Evolutionary conservation across 2,329 filamentous ascomycete genomes (phyloP), one percentile per base, ranked within the genome.

Genomic region (Aspergillus sp.): DNA sequence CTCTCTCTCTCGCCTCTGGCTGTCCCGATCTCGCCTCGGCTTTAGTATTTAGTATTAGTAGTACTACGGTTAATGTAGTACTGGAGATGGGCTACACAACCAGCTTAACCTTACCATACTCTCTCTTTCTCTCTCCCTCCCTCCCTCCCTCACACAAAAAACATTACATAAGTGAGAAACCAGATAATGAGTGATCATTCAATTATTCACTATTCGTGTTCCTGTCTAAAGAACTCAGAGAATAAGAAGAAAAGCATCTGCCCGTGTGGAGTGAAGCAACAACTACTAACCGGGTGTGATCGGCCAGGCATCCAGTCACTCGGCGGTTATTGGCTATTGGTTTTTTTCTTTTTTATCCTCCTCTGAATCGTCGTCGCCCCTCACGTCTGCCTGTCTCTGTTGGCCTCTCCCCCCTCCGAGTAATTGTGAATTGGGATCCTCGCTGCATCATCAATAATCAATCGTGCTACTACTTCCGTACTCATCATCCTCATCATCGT

Each of bases 171-270:
- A 28, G 25, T 28, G 25, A 28, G 25, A 28, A 28, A 8, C 25
- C 7, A 28, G 6, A 28, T 28, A 8, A 28, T 28, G 7, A 28
- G 12, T 15, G 32, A 36, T 36, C 32, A 36, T 36, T 36, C 32
- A 36, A 36, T 36, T 36, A 36, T 36, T 36, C 32, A 36, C 12
- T 36, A 36, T 36, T 36, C 32, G 12, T 36, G 5, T 36, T 36
- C 32, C 5, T 36, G 32, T 36, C 30, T 19, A 39, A 47, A 19
- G 17, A 59, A 30, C 45, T 56, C 58, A 25, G 6, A 64, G 62
- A 59, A 52, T 43, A 56, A 63, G 43, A 58, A 19, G 21, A 0
- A 45, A 63, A 58, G 58, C 54, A 59, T 47, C 55, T 57, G 48
- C 51, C 53, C 32, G 52, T 61, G 57, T 58, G 57, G 52, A 56